Conservation (phyloP, 2,329 filamentous ascomycete species). For the Fusarium brevicatenulatum region DNA sequence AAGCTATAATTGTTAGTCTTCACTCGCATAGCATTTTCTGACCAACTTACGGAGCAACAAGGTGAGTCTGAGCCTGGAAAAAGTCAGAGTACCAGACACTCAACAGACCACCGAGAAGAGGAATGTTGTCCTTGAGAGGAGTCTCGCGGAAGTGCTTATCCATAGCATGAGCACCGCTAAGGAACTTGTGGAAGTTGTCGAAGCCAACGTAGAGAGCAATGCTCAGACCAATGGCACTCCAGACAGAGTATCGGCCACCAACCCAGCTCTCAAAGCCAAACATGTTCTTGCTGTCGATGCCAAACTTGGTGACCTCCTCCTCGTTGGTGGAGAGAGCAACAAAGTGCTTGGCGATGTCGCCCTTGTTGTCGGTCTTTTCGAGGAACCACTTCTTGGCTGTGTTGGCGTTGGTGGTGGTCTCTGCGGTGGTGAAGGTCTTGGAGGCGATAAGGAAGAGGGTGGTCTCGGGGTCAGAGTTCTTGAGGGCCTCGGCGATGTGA, state of each 20-base stretch:
- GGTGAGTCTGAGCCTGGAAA: constrained; percentile 96
- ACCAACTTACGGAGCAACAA: constrained; percentile 85
- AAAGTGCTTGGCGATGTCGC: constrained; percentile 97
- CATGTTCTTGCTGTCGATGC: constrained; percentile 99
- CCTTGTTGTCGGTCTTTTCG: constrained; percentile 78
- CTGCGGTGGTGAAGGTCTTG: constrained; percentile 99
- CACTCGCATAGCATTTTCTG: neutral
- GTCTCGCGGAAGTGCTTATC: constrained; percentile 97
- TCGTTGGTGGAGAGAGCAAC: constrained; percentile 98
- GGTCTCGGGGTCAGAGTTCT: constrained; percentile 90
- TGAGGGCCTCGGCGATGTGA: constrained; percentile 93
- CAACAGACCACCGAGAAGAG: constrained; percentile 87
- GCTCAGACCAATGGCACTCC: constrained; percentile 96
- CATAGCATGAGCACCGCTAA: constrained; percentile 95
- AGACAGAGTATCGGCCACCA: constrained; percentile 97
- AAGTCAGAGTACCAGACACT: constrained; percentile 99
- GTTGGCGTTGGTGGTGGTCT: constrained; percentile 97
- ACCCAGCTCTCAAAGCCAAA: constrained; percentile 99
- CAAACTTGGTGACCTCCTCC: constrained; percentile 95
- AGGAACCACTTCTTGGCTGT: constrained; percentile 98
- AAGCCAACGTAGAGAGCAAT: constrained; percentile 95
- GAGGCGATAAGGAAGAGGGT: constrained; percentile 99
- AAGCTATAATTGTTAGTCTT: constrained; percentile 65
- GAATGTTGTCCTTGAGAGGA: constrained; percentile 94
- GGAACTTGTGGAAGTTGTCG: constrained; percentile 97